A percentile compares a stretch with the other conserved stretches of the same genome.
Evolutionary conservation across 176 grass and related monocot species (phyloP).

Genomic region (Themeda triandra): DNA sequence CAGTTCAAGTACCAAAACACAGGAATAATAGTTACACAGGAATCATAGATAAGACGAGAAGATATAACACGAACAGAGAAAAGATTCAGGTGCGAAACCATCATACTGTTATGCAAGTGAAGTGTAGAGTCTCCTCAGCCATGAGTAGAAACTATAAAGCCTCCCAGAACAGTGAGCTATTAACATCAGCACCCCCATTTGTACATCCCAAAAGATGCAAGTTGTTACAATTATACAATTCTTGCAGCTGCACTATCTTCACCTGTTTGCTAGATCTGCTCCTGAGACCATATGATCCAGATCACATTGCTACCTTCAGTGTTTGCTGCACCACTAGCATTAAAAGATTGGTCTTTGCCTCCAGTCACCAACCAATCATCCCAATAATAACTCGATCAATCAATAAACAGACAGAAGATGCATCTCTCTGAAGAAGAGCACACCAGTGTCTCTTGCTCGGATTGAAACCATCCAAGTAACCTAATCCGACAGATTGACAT

Average conservation of each 20-base stretch:
- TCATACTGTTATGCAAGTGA: neutral
- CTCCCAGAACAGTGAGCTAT: neutral
- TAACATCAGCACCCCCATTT: neutral
- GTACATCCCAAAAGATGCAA: neutral
- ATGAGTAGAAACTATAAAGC: neutral
- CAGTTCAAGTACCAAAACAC: conserved; percentile 15
- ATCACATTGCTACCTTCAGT: neutral
- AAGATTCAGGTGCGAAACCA: neutral
- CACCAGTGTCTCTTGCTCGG: neutral
- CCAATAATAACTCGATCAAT: neutral
- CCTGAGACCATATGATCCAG: neutral
- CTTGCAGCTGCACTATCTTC: neutral
- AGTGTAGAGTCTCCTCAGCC: neutral
- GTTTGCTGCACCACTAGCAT: neutral
- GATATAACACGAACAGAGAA: neutral
- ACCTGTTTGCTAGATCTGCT: neutral
- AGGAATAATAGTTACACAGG: conserved; percentile 7
- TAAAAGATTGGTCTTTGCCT: neutral
- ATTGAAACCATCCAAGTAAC: neutral
- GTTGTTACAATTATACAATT: neutral
- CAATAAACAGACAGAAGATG: neutral
- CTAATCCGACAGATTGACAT: neutral
- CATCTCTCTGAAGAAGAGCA: neutral
- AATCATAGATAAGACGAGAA: conserved; percentile 19
- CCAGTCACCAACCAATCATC: neutral